Percentiles rank a stretch among this genome's conserved stretches.
Conservation (phyloP, 2,329 filamentous ascomycete genomes). For the Sporothrix protearum region DNA sequence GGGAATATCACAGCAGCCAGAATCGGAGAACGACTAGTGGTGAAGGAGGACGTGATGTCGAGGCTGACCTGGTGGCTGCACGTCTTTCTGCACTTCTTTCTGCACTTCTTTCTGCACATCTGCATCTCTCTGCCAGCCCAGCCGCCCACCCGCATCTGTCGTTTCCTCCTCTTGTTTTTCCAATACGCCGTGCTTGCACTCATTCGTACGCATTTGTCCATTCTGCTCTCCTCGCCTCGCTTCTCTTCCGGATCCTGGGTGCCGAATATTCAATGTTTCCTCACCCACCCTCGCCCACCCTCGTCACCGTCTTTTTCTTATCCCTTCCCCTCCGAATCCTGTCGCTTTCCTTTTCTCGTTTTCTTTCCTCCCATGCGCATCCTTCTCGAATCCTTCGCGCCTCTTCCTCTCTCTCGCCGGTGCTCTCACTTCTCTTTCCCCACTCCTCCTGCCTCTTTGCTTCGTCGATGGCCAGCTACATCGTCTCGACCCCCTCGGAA, state of each 20-base stretch:
- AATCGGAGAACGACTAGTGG: neutral
- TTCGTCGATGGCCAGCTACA: neutral
- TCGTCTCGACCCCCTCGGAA: neutral
- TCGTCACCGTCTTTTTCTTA: neutral
- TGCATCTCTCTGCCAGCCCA: neutral
- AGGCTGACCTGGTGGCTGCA: neutral
- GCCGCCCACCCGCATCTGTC: neutral
- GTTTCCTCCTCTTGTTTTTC: neutral
- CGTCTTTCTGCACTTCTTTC: no score
- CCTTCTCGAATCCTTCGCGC: conserved; percentile 22
- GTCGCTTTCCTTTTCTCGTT: neutral
- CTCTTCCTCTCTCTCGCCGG: conserved; percentile 16
- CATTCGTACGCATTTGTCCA: neutral
- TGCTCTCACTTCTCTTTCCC: neutral
- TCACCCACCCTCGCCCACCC: neutral
- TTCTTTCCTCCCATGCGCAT: neutral
- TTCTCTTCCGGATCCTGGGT: neutral
- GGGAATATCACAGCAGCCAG: neutral
- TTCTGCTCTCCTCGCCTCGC: neutral
- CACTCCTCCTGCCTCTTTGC: conserved; percentile 3
- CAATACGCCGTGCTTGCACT: neutral
- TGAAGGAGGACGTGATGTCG: neutral
- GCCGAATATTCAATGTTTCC: neutral
- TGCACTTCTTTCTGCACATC: neutral
- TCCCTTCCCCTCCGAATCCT: neutral